Conservation (phyloP, 2,329 filamentous ascomycete species). For the Aspergillus sp. region DNA sequence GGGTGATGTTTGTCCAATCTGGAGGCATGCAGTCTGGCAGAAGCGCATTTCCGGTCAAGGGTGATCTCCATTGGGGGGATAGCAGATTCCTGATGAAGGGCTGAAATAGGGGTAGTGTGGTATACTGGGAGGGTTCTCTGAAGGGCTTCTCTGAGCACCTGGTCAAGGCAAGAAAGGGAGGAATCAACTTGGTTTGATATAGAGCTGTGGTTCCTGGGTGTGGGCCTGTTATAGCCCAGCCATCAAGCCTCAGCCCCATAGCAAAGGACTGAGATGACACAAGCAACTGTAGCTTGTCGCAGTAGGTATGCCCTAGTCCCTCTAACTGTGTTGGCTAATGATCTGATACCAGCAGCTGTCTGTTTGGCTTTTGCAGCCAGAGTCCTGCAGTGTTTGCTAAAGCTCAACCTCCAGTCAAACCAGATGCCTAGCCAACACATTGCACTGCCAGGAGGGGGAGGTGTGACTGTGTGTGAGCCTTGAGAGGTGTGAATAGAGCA, state of each 20-base stretch:
- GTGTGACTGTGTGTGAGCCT: background rate
- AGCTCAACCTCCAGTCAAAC: background rate
- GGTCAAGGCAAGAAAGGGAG: background rate
- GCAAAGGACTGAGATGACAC: background rate
- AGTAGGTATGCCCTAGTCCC: background rate
- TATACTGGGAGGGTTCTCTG: background rate
- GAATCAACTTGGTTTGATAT: background rate
- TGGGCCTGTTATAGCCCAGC: background rate
- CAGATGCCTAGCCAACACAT: background rate
- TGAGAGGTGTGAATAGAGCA: background rate
- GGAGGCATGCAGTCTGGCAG: background rate
- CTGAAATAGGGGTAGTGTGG: background rate
- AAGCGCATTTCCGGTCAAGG: background rate
- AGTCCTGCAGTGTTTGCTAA: background rate
- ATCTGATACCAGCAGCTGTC: background rate
- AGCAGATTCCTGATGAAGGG: background rate
- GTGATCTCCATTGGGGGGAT: background rate
- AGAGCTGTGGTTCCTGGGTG: background rate
- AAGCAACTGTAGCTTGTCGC: background rate
- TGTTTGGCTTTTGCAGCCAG: background rate
- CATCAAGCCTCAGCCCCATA: background rate
- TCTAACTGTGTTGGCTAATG: background rate
- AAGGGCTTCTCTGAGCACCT: background rate
- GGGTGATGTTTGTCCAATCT: background rate
- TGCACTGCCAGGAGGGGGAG: background rate